Percentiles rank a stretch among this genome's conserved stretches.
These are phyloP conservation scores for Acanthamoeba healyi DNA, from an alignment of 208 protist genomes.

Conservation along the genomic window DNA sequence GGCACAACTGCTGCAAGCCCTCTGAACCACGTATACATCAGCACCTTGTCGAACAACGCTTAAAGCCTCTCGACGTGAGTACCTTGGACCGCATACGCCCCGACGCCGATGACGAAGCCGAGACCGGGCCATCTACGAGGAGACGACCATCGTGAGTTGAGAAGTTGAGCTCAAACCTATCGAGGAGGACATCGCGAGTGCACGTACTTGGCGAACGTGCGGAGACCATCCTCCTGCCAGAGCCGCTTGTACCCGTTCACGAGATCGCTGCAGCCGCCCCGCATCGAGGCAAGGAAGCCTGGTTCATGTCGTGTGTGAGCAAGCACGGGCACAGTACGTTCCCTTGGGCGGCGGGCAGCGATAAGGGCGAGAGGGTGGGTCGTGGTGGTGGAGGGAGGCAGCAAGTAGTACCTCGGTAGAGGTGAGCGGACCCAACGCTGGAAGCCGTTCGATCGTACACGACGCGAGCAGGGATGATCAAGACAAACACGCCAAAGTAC, in stretches of 20 bases:
- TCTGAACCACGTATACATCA: background rate
- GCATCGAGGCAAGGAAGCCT: background rate
- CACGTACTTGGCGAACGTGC: conserved; percentile 9
- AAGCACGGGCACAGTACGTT: background rate
- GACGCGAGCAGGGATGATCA: background rate
- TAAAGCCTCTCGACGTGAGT: background rate
- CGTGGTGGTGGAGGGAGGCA: background rate
- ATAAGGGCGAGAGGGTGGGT: background rate
- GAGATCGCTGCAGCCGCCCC: background rate
- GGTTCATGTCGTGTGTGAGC: background rate
- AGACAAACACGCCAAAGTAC: background rate
- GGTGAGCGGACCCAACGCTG: background rate
- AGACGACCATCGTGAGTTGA: background rate
- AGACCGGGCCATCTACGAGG: background rate
- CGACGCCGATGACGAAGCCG: background rate
- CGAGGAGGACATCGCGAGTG: background rate
- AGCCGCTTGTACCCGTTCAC: background rate
- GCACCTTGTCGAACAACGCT: background rate
- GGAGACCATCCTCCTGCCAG: background rate
- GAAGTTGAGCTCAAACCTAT: background rate
- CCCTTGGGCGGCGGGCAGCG: too few relatives aligned
- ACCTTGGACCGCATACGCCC: background rate
- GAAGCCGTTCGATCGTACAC: background rate
- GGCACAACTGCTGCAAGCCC: background rate
- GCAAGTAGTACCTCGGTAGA: background rate